phyloP scores from a whole-genome alignment of 768 basidiomycete genomes.

The Boletus sp. region DNA sequence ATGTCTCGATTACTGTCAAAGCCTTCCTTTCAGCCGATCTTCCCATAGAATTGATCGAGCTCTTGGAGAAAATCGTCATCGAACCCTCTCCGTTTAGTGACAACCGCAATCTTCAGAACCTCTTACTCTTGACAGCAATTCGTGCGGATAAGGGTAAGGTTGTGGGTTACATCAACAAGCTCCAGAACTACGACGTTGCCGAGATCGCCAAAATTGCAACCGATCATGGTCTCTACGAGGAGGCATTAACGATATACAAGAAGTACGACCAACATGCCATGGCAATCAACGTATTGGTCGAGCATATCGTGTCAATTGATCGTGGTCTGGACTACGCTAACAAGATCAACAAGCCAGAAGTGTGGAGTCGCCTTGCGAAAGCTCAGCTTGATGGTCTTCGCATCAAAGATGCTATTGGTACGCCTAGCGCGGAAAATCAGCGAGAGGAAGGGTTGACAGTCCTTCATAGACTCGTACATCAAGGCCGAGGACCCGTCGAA shows the following conservation, averaged over 20 bases:
- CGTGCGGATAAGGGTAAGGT: conserved; percentile 99
- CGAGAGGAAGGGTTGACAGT: not conserved
- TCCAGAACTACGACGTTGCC: conserved; percentile 89
- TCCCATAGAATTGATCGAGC: conserved; percentile 93
- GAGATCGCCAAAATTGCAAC: conserved; percentile 98
- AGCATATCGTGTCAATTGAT: conserved; percentile 97
- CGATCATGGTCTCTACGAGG: conserved; percentile 92
- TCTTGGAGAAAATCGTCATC: conserved; percentile 97
- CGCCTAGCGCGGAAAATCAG: conserved; percentile 18
- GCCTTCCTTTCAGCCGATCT: conserved; percentile 97
- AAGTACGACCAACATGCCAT: conserved; percentile 94
- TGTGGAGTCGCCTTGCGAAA: conserved; percentile 98
- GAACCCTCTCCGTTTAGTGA: conserved; percentile 97
- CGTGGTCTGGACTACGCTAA: conserved; percentile 93
- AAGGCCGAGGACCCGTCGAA: conserved; percentile 95
- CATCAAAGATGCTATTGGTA: conserved; percentile 96
- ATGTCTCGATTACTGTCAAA: conserved; percentile 98
- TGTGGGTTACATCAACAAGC: conserved; percentile 95
- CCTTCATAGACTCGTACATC: conserved; percentile 82
- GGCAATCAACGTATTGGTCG: conserved; percentile 96
- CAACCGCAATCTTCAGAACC: conserved; percentile 94
- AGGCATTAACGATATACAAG: conserved; percentile 95
- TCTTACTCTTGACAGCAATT: conserved; percentile 91
- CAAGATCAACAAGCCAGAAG: conserved; percentile 94
- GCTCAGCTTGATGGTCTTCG: conserved; percentile 97